Evolutionary conservation across 2,329 filamentous ascomycete genomes (phyloP), one percentile per base, ranked within the genome.

Genomic region (Exophiala alcalophila): DNA sequence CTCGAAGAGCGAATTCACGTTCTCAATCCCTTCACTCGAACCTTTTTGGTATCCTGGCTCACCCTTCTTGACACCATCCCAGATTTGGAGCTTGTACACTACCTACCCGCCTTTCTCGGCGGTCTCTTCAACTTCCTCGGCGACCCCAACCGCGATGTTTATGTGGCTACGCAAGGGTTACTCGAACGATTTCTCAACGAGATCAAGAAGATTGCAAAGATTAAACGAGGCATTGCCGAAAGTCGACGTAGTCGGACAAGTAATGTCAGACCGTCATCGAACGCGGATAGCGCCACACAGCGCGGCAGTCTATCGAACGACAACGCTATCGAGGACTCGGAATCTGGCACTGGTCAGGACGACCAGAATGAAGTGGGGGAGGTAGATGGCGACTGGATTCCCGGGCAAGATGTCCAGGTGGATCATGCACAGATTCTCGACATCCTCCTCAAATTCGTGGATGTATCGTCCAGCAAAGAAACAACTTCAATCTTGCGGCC

Each of bases 31-130:
- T 97, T 94, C 61, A 96, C 91, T 3, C 78, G 92, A 36, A 94
- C 87, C 10, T 98, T 98, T 58, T 74, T 98, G 10, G 92, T 98
- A 2, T 89, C 88, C 21, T 98, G 92, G 92, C 87, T 98, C 45
- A 94, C 85, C 3, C 68, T 98, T 11, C 74, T 98, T 14, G 92
- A 98, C 63, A 96, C 90, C 1, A 97, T 98, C 55, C 92, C 92
- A 0, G 94, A 98, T 60, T 73, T 98, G 28, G 94, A 98, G 64
- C 79, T 98, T 14, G 91, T 98, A 25, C 84, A 86, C 3, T 94
- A 89, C 62, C 71, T 98, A 16, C 94, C 92, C 1, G 88, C 91
- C 35, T 98, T 98, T 58, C 73, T 98, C 1, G 85, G 81, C 18
- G 92, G 91, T 0, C 69, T 98, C 28, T 80, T 98, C 56, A 91